Evolutionary conservation across 2,329 filamentous ascomycete genomes (phyloP).

Genomic region (Juglanconis sp.): DNA sequence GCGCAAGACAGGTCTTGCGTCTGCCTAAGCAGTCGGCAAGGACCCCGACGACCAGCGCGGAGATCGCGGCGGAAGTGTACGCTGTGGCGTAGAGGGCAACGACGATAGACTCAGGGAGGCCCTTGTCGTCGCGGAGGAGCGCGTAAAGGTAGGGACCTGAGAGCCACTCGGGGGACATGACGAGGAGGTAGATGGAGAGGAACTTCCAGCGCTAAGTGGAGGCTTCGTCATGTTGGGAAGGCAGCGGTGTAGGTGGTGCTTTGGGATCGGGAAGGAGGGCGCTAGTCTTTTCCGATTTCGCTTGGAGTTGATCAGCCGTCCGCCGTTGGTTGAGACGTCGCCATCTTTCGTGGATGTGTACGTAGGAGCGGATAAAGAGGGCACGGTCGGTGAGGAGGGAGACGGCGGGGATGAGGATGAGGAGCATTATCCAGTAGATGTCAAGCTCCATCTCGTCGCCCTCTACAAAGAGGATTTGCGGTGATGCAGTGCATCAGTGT

Average conservation of each 20-base stretch:
- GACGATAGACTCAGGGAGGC: constrained; percentile 17
- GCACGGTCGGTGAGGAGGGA: constrained; percentile 11
- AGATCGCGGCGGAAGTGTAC: constrained; percentile 20
- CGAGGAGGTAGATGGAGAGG: constrained; percentile 19
- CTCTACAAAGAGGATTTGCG: background rate
- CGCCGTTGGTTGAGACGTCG: background rate
- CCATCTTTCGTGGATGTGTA: constrained; percentile 2
- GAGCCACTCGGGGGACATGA: constrained; percentile 21
- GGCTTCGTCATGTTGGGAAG: background rate
- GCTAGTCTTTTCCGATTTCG: background rate
- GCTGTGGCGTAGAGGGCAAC: constrained; percentile 18
- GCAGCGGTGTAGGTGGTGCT: background rate
- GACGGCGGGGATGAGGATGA: constrained; percentile 17
- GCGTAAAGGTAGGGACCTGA: constrained; percentile 19
- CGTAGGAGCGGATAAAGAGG: constrained; percentile 1
- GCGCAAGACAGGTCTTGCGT: constrained; percentile 15
- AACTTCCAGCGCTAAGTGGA: constrained; percentile 11
- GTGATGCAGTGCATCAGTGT: no score
- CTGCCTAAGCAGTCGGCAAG: constrained; percentile 20
- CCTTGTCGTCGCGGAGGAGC: constrained; percentile 20
- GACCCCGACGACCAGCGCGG: constrained; percentile 17
- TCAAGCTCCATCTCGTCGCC: constrained; percentile 16
- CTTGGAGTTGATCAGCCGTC: background rate
- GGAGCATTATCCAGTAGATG: constrained; percentile 19
- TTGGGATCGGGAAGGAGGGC: background rate